Base-by-base conservation (phyloP, 805 yeast genomes). In the Starmera pachycereana region DNA sequence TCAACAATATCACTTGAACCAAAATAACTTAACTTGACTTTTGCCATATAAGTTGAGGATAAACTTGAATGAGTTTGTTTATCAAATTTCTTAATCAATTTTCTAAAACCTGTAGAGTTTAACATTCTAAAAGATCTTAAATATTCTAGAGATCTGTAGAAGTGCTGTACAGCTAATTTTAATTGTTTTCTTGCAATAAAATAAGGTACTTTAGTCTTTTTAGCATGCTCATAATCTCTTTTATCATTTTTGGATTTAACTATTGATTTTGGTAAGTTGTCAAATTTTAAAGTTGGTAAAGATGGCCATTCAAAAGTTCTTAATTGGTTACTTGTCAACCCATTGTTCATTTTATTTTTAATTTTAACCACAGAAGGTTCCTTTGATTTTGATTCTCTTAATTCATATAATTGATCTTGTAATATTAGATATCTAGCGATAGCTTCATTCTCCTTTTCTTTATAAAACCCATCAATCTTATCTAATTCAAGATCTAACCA, bases 21-120 rank as follows among this genome's bases (percentile, higher is more conserved):
- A 54, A 83, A 80, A 49, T 76, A 69, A n/a, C 78, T 58, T 4
- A 54, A 48, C 44, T 78, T 77, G 7, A 84, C 71, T 40, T 72
- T 74, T 16, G 66, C 67, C 76, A 80, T 69, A 53, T 76, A 86
- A 3, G 56, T 45, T 1, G 62, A 57, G 11, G 75, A 64, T 4
- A 70, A 48, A 1, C 63, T 49, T 9, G 74, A 63, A 11, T 64
- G 55, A 3, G 79, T 69, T 5, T 80, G 69, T 53, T 92, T 92
- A 60, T 92, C 98, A 56, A 76, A 89, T 58, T 92, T 92, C 55
- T 92, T 92, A 43, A 87, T 69, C 52, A 92, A 78, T 53, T 92
- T 92, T 39, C 96, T 72, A 52, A 89, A 77, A 0, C 94, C 98
- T 0, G 95, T 88, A 28, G 88, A 69, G 60, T 92, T 92, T 49